Conservation (phyloP, 345 rosid genomes). For the Bruguiera parviflora region DNA sequence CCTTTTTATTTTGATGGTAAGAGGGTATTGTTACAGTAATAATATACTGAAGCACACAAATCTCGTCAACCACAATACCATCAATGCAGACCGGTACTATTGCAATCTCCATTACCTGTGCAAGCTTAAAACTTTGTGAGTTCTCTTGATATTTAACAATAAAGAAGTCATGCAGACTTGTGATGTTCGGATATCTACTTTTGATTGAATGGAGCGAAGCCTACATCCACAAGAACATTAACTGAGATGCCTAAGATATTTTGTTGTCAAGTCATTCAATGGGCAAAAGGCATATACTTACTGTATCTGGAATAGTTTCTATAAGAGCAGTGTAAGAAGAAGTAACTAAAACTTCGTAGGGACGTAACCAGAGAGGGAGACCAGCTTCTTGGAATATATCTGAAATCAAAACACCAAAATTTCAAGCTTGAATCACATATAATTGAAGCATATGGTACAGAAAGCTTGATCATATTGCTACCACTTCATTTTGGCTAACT, state of each 20-base stretch:
- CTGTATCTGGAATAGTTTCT: conserved; percentile 98
- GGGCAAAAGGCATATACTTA: conserved; percentile 21
- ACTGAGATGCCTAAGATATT: conserved; percentile 8
- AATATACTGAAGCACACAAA: background rate
- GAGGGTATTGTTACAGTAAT: too few relatives aligned
- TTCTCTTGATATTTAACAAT: conserved; percentile 80
- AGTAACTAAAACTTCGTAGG: conserved; percentile 93
- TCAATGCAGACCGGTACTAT: conserved; percentile 1
- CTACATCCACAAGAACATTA: conserved; percentile 39
- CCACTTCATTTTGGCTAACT: background rate
- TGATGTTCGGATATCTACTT: conserved; percentile 82
- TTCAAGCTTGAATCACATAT: conserved; percentile 1
- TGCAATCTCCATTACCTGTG: conserved; percentile 62
- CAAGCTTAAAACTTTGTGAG: conserved; percentile 88
- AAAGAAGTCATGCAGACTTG: conserved; percentile 89
- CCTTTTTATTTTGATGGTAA: too few relatives aligned
- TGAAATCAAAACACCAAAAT: conserved; percentile 30
- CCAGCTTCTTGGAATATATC: conserved; percentile 99
- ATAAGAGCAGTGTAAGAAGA: conserved; percentile 98
- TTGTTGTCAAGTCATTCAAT: conserved; percentile 7
- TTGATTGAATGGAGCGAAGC: conserved; percentile 97
- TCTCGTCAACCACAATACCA: conserved; percentile 4
- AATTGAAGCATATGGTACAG: background rate
- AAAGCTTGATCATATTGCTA: too few relatives aligned
- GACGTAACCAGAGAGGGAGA: conserved; percentile 97